These are phyloP conservation scores for Suillus clintonianus DNA, from an alignment of 768 basidiomycete species.

Conservation along the genomic window DNA sequence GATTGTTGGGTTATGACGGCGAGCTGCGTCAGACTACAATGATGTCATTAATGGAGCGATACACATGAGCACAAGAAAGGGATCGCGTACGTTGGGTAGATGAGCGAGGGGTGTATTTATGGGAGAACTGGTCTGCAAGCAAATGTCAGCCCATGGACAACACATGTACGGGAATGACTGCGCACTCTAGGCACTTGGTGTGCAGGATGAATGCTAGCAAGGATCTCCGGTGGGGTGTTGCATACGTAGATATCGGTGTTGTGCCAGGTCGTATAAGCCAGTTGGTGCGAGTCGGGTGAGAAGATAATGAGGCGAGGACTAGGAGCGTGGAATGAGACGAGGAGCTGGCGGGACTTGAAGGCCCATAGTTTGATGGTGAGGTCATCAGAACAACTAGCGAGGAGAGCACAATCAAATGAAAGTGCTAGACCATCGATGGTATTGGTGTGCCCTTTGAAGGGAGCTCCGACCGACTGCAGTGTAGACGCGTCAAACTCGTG, in stretches of 20 bases:
- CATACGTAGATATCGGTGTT: background rate
- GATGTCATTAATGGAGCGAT: background rate
- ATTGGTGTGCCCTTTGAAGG: background rate
- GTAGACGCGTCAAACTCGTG: background rate
- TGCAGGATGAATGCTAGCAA: background rate
- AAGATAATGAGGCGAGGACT: background rate
- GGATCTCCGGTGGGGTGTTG: background rate
- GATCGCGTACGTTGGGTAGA: background rate
- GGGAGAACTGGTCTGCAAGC: background rate
- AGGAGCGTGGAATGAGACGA: background rate
- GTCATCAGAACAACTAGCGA: background rate
- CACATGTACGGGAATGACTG: background rate
- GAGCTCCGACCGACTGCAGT: background rate
- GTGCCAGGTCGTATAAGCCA: background rate
- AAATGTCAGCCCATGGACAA: background rate
- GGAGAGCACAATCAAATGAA: background rate
- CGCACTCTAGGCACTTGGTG: no score
- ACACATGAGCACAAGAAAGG: background rate
- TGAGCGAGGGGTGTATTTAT: background rate
- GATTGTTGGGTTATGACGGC: background rate
- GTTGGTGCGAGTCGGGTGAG: background rate
- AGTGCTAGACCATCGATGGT: background rate
- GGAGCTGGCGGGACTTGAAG: background rate
- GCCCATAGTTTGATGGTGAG: background rate
- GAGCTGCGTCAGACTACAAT: background rate